phyloP scores from a whole-genome alignment of 2,329 filamentous ascomycete genomes.

The Trichothecium roseum region DNA sequence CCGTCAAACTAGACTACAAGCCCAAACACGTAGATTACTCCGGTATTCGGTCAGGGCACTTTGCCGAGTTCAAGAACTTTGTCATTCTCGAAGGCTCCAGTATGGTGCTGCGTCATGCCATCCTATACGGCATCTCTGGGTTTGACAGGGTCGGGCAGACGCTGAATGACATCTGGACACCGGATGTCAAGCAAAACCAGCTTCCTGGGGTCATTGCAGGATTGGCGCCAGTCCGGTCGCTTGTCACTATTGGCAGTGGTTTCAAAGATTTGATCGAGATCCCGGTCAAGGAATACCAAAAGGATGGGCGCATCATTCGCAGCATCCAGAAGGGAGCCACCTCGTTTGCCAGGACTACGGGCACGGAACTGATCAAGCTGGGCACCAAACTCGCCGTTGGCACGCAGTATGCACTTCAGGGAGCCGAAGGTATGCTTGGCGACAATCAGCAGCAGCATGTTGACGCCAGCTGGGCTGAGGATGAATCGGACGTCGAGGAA shows the following conservation, averaged over 20 bases:
- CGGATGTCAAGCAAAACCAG: constrained; percentile 82
- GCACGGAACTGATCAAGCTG: constrained; percentile 85
- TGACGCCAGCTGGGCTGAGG: constrained; percentile 45
- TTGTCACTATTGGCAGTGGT: constrained; percentile 85
- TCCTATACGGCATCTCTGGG: constrained; percentile 83
- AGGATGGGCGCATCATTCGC: constrained; percentile 84
- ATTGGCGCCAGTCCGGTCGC: constrained; percentile 75
- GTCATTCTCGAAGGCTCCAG: constrained; percentile 82
- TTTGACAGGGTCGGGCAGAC: constrained; percentile 85
- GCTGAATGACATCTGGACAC: constrained; percentile 93
- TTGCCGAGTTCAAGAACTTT: constrained; percentile 98
- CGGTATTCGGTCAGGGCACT: constrained; percentile 82
- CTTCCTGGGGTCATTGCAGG: constrained; percentile 82
- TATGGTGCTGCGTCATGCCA: constrained; percentile 77
- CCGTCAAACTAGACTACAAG: constrained; percentile 86
- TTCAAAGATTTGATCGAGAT: constrained; percentile 80
- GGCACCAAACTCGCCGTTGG: constrained; percentile 92
- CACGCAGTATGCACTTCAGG: constrained; percentile 85
- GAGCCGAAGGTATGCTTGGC: constrained; percentile 69
- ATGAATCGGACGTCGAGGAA: constrained; percentile 49
- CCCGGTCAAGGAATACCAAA: constrained; percentile 84
- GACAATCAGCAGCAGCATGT: constrained; percentile 19
- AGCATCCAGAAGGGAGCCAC: constrained; percentile 85
- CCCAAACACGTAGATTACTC: constrained; percentile 96
- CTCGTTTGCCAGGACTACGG: constrained; percentile 86